Base-by-base conservation (phyloP, 2,329 filamentous ascomycete genomes). In the Didymella glomerata region DNA sequence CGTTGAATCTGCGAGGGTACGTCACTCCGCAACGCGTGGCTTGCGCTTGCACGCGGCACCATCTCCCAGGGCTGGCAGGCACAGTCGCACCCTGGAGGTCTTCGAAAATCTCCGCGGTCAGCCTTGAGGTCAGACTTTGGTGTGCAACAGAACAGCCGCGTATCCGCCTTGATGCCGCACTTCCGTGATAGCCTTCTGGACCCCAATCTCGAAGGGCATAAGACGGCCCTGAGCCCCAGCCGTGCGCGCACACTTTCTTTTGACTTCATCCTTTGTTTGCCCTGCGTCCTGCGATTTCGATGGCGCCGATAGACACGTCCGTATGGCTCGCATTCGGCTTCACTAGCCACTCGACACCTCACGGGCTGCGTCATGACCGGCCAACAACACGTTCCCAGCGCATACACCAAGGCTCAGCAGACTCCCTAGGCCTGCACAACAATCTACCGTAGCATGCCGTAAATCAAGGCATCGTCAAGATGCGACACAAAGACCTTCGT, bases 131-230 rank as follows among this genome's bases (percentile, higher is more conserved):
- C 32, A 45, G 30, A 38, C 1, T 48, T 18, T 48, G 34, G 49
- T 42, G 30, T 18, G 24, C 25, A 46, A 16, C 2, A 49, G 32
- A 49, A 20, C 30, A 54, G 45, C 56, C 56, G 56, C 20, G 38
- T 49, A 54, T 25, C 56, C 56, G 44, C 44, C 10, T 46, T 20
- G 24, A 25, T 59, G 56, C 56, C 56, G 56, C 16, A 41, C 27
- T 50, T 48, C 56, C 56, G 50, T 50, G 20, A 45, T 11, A 14
- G 11, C 48, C 47, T 42, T 52, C 27, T 52, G 18, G 48, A 47
- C 54, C 36, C 36, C 28, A 42, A n/a, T 1, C 20, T 54, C 16
- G 22, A n/a, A 5, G 5, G 13, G 28, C n/a, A 42, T 50, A 55
- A 60, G 51, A 51, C 25, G 18, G 25, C 14, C 28, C 24, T 27